Evolutionary conservation across 2,329 filamentous ascomycete species (phyloP).

Genomic region (Ascochyta pisi): DNA sequence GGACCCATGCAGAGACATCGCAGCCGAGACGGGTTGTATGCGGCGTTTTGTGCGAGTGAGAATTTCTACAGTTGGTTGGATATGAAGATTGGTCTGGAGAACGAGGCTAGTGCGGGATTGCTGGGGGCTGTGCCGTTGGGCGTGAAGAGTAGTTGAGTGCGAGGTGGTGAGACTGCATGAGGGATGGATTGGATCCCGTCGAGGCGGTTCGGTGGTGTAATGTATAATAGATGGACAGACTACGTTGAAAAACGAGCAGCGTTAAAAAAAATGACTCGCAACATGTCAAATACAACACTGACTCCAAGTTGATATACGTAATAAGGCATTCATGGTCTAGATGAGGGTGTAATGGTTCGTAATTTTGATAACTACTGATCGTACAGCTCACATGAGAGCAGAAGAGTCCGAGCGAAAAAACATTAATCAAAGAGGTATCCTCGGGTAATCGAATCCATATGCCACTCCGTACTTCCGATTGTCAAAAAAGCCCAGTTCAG

Average conservation of each 20-base stretch:
- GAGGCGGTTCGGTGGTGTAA: no score
- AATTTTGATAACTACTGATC: background rate
- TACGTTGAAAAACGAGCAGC: no score
- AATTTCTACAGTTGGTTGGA: conserved; percentile 54
- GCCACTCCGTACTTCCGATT: background rate
- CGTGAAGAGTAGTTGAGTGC: background rate
- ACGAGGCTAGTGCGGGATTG: conserved; percentile 49
- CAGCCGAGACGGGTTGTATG: conserved; percentile 47
- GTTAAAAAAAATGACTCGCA: no score
- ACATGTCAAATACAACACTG: no score
- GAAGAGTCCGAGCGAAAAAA: background rate
- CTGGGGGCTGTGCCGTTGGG: conserved; percentile 25
- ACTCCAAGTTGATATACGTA: no score
- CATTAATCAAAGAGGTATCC: conserved; percentile 17
- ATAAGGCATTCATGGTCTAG: no score
- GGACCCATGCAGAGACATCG: conserved; percentile 48
- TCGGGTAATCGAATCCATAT: background rate
- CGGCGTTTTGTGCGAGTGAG: conserved; percentile 46
- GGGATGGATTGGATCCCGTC: no score
- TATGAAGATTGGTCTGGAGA: conserved; percentile 52
- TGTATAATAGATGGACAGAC: no score
- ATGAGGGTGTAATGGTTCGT: background rate
- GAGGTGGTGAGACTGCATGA: background rate
- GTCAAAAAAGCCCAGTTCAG: background rate
- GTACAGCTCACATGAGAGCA: background rate